Percentiles rank a stretch among this genome's conserved stretches.
These are phyloP conservation scores for Aspergillus caelatus DNA, from an alignment of 2,329 filamentous ascomycete species.

Conservation along the genomic window DNA sequence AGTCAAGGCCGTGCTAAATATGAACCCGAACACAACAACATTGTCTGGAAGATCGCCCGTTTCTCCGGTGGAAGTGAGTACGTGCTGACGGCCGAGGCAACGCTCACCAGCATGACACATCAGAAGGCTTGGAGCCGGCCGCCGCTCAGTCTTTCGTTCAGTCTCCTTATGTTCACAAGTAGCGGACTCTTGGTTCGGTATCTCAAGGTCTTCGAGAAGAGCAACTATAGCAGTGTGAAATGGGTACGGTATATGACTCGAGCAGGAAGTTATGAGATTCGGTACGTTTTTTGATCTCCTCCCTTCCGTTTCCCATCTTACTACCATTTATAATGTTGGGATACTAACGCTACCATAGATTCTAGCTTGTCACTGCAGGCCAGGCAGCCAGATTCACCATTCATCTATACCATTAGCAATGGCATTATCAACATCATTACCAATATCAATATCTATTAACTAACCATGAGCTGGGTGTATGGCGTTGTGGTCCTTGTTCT, in stretches of 20 bases:
- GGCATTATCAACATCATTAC: neutral
- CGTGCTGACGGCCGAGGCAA: conserved; percentile 90
- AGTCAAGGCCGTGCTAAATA: conserved; percentile 98
- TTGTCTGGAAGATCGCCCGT: conserved; percentile 98
- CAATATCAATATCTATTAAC: neutral
- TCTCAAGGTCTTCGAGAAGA: conserved; percentile 99
- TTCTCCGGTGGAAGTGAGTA: conserved; percentile 98
- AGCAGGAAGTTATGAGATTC: conserved; percentile 95
- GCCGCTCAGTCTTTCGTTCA: conserved; percentile 88
- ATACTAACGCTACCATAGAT: conserved; percentile 17
- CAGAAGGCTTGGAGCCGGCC: conserved; percentile 96
- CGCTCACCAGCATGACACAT: conserved; percentile 94
- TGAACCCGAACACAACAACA: conserved; percentile 96
- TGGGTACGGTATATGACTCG: conserved; percentile 99
- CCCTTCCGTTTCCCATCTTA: neutral
- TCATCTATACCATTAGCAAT: conserved; percentile 5
- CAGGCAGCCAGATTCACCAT: conserved; percentile 11
- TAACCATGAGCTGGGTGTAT: conserved; percentile 28
- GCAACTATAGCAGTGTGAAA: conserved; percentile 97
- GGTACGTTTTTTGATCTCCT: conserved; percentile 54
- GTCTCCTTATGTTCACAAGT: conserved; percentile 96
- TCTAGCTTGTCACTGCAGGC: conserved; percentile 19
- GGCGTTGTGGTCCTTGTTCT: conserved; percentile 23
- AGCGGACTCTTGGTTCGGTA: conserved; percentile 90
- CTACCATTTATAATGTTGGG: conserved; percentile 3